Evolutionary conservation across 129 eudicot genomes (phyloP).

Genomic region (Helianthus tuberosus): DNA sequence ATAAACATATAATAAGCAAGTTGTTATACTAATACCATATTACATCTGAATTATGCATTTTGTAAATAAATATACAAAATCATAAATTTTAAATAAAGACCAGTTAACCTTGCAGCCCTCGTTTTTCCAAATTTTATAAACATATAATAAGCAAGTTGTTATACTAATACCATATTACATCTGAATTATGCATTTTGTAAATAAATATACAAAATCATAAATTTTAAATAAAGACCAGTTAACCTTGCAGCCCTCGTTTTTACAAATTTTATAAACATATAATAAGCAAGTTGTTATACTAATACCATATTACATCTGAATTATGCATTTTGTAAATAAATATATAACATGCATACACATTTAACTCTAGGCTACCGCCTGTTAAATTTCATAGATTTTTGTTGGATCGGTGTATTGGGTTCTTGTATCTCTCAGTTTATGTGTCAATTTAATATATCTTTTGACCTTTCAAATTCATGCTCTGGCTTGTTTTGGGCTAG

Average conservation of each 20-base stretch:
- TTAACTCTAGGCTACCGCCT: slow-evolving; percentile 3
- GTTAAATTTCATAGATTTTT: slow-evolving; percentile 12
- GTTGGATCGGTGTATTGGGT: neutral
- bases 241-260: too few relatives aligned
- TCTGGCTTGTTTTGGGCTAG: slow-evolving; percentile 4
- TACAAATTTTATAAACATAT: neutral
- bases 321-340: neutral
- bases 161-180: slow-evolving; percentile 1
- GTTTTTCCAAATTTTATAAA: neutral
- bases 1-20: neutral
- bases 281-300: slow-evolving; percentile 4
- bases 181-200: neutral
- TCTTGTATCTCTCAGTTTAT: slow-evolving; percentile 1
- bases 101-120: too few relatives aligned
- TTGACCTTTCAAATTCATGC: neutral
- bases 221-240: too few relatives aligned
- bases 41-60: neutral
- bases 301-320: neutral
- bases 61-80: slow-evolving; percentile 22
- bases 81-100: neutral
- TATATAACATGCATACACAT: neutral
- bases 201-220: slow-evolving; percentile 22
- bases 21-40: neutral
- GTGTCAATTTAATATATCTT: neutral
- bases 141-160: slow-evolving; percentile 3